Evolutionary conservation across 371 early-diverging fungal species (phyloP).

Genomic region (Dentiscutata heterogama): DNA sequence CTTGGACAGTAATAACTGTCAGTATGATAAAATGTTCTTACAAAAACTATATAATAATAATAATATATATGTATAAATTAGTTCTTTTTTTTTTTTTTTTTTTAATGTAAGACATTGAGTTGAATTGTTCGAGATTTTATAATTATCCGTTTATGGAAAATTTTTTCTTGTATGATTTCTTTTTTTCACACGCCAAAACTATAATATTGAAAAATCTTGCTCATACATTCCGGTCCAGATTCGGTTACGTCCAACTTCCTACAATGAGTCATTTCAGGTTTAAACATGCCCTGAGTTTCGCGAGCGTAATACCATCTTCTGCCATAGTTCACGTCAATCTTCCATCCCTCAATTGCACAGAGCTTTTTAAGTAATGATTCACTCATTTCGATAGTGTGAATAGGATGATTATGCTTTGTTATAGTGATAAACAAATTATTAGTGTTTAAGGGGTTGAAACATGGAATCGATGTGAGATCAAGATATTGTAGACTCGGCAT

Average conservation of each 20-base stretch:
- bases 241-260: slow-evolving; percentile 35
- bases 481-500: slow-evolving; percentile 30
- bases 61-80: too few relatives aligned
- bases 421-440: not conserved
- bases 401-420: not conserved
- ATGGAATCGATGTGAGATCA: slow-evolving; percentile 12
- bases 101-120: too few relatives aligned
- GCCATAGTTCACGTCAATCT: not conserved
- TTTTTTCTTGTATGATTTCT: too few relatives aligned
- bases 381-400: slow-evolving; percentile 32
- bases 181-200: slow-evolving; percentile 33
- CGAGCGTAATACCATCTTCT: slow-evolving; percentile 34
- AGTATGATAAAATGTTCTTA: too few relatives aligned
- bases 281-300: not conserved
- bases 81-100: too few relatives aligned
- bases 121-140: too few relatives aligned
- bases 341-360: not conserved
- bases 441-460: not conserved
- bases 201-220: slow-evolving; percentile 43
- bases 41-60: too few relatives aligned
- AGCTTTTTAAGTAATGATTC: slow-evolving; percentile 19
- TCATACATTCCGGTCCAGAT: slow-evolving; percentile 9
- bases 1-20: too few relatives aligned
- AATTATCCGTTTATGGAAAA: too few relatives aligned
- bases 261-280: not conserved